A percentile compares a stretch with the other conserved stretches of the same genome.
Conservation (phyloP, 495 filamentous ascomycete species). For the Aspergillus hancockii region DNA sequence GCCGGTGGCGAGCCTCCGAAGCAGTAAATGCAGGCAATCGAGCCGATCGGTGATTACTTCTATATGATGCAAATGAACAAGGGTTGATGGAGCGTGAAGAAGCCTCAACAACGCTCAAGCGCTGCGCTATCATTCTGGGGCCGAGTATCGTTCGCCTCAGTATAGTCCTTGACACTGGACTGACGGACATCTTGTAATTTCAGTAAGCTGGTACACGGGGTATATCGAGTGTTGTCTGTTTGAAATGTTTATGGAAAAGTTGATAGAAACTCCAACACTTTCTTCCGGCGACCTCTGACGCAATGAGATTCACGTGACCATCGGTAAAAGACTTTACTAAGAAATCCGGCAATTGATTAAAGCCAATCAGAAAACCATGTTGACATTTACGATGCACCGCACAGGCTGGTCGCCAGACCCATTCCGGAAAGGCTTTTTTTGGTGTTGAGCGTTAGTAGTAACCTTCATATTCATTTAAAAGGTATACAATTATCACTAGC, state of each 20-base stretch:
- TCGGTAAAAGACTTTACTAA: constrained; percentile 26
- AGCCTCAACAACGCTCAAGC: constrained; percentile 26
- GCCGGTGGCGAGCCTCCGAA: constrained; percentile 47
- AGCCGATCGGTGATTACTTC: constrained; percentile 40
- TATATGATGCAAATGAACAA: constrained; percentile 31
- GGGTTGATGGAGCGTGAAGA: constrained; percentile 30
- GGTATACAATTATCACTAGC: no score
- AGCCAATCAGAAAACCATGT: constrained; percentile 30
- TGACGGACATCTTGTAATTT: constrained; percentile 32
- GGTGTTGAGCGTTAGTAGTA: no score
- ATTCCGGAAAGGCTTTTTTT: no score
- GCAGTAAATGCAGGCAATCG: constrained; percentile 51
- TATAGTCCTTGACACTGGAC: constrained; percentile 37
- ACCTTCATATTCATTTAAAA: no score
- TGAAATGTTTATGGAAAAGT: constrained; percentile 5
- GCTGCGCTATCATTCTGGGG: constrained; percentile 30
- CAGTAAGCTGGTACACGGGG: background rate
- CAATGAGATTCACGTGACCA: constrained; percentile 39
- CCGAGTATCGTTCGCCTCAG: constrained; percentile 33
- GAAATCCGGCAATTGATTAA: constrained; percentile 22
- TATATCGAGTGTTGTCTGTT: background rate
- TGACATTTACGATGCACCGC: constrained; percentile 9
- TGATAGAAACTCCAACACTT: constrained; percentile 10
- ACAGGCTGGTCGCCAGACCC: background rate
- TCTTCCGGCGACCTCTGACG: constrained; percentile 35